Conservation (phyloP, 352 stramenopile species). For the Thalassiosira exigua region DNA sequence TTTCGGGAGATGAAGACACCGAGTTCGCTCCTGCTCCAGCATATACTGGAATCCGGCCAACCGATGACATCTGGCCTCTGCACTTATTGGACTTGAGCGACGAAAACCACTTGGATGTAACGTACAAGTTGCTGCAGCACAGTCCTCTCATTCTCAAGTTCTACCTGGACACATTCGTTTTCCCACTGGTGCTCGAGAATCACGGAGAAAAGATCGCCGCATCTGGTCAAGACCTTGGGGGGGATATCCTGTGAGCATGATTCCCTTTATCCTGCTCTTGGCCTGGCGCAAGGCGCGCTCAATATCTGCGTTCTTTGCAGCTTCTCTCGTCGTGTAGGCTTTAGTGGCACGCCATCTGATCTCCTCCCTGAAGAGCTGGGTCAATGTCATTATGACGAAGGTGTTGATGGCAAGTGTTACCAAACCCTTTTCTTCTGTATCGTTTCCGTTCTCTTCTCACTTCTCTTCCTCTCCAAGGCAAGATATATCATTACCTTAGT, state of each 20-base stretch:
- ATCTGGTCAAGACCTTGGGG: conserved; percentile 98
- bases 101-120: conserved; percentile 92
- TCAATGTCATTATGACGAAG: conserved; percentile 97
- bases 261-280: no score
- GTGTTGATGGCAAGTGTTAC: conserved; percentile 90
- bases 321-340: conserved; percentile 97
- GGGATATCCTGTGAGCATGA: conserved; percentile 96
- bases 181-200: conserved; percentile 99
- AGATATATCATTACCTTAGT: conserved; percentile 98
- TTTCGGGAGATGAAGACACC: conserved; percentile 60
- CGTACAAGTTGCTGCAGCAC: conserved; percentile 94
- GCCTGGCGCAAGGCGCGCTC: no score
- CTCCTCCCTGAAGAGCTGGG: conserved; percentile 98
- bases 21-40: conserved; percentile 60
- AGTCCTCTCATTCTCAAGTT: conserved; percentile 96
- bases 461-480: conserved; percentile 52
- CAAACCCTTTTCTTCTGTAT: background rate
- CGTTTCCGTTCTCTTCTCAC: background rate
- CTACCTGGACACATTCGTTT: conserved; percentile 97
- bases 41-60: conserved; percentile 56
- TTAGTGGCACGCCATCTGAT: conserved; percentile 99
- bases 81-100: conserved; percentile 97
- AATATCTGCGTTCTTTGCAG: no score
- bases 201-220: conserved; percentile 98
- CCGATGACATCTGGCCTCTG: conserved; percentile 92